Conservation (phyloP, 1,139 yeast genomes). For the Kodamaea ohmeri region DNA sequence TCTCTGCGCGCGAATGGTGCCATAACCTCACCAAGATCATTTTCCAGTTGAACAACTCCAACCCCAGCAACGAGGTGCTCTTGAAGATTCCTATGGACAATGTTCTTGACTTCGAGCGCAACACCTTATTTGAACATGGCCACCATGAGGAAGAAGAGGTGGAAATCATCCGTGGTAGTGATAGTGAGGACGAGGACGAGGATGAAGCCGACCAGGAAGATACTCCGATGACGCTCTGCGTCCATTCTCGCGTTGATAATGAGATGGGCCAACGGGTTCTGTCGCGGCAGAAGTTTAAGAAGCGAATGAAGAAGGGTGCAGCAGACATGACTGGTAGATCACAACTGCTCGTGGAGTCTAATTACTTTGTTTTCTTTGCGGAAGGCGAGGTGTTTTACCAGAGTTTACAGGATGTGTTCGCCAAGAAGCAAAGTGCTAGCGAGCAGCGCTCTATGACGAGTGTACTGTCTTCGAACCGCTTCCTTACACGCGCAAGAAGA, state of each 20-base stretch:
- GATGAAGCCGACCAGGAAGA: constrained; percentile 15
- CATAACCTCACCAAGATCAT: constrained; percentile 70
- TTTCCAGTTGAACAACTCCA: constrained; percentile 60
- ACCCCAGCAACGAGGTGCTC: constrained; percentile 69
- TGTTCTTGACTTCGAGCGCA: constrained; percentile 59
- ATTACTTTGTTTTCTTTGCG: constrained; percentile 64
- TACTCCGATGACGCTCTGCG: constrained; percentile 23
- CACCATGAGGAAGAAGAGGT: constrained; percentile 11
- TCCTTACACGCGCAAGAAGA: constrained; percentile 15
- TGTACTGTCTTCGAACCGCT: constrained; percentile 13
- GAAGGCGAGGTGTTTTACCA: constrained; percentile 29
- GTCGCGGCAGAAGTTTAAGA: constrained; percentile 6
- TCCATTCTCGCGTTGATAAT: constrained; percentile 21
- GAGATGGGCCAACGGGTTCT: constrained; percentile 5
- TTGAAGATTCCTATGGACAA: constrained; percentile 73
- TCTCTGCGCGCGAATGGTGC: constrained; percentile 79
- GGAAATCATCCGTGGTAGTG: constrained; percentile 10
- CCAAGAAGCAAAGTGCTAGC: constrained; percentile 12
- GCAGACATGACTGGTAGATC: constrained; percentile 30
- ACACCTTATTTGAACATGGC: constrained; percentile 11
- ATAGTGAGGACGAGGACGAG: constrained; percentile 15
- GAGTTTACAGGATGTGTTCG: constrained; percentile 22
- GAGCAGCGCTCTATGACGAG: constrained; percentile 8
- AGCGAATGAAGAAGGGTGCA: constrained; percentile 3
- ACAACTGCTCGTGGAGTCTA: constrained; percentile 51